Percentiles rank a stretch among this genome's conserved stretches.
Conservation (phyloP, 805 yeast genomes). For the Wickerhamomyces xylosicus region DNA sequence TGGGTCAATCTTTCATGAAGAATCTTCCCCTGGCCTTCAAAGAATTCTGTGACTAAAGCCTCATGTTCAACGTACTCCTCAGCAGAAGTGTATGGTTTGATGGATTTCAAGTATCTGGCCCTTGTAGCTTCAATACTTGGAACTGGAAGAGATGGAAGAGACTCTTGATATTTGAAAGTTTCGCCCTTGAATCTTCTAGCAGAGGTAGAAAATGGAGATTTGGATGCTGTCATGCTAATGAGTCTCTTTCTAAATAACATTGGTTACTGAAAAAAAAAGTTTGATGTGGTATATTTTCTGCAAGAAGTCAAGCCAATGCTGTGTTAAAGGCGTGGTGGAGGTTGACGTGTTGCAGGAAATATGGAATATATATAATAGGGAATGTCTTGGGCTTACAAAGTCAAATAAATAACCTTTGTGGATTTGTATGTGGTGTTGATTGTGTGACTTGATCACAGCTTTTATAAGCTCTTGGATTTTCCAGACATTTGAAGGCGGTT, state of each 20-base stretch:
- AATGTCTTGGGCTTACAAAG: too few species aligned
- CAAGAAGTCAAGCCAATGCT: not conserved
- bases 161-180: slow-evolving; percentile 60
- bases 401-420: too few species aligned
- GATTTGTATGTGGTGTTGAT: too few species aligned
- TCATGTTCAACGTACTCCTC: slow-evolving; percentile 45
- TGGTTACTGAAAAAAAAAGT: too few species aligned
- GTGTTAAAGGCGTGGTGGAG: too few species aligned
- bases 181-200: slow-evolving; percentile 39
- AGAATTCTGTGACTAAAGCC: slow-evolving; percentile 54
- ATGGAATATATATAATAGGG: too few species aligned
- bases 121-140: slow-evolving; percentile 72
- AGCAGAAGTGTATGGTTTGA: slow-evolving; percentile 52
- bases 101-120: slow-evolving; percentile 54
- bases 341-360: too few species aligned
- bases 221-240: slow-evolving; percentile 19
- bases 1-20: slow-evolving; percentile 57
- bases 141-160: slow-evolving; percentile 79
- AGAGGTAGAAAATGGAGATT: slow-evolving; percentile 11
- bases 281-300: too few species aligned
- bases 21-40: slow-evolving; percentile 53
- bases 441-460: too few species aligned
- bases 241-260: too few species aligned
- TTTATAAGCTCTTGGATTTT: too few species aligned
- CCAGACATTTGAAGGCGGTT: too few species aligned